Evolutionary conservation across 2,329 filamentous ascomycete species (phyloP), one percentile per base, ranked within the genome.

Genomic region (Fusarium mexicanum): DNA sequence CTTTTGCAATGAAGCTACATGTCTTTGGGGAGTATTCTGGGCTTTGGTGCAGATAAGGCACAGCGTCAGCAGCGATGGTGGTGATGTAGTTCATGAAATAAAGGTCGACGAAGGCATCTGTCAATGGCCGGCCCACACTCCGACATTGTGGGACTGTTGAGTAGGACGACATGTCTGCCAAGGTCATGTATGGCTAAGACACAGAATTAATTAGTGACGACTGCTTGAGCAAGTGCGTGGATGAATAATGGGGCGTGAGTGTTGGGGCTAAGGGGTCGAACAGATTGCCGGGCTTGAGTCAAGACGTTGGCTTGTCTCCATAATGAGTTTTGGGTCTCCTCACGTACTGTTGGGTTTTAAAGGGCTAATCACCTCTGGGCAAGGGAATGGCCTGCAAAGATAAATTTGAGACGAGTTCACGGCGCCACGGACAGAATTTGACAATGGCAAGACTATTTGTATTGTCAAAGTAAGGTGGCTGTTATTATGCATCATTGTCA

Each of bases 11-110:
- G n/a, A 18, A 18, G 5, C 16, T 24, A 33, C 24, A 37, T 38
- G n/a, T 26, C 2, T 43, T n/a, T 31, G 26, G 8, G 9, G 60
- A 13, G 12, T 12, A 37, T 4, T 31, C 5, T 18, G 24, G 24
- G 6, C 10, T 38, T 10, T 17, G 29, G 5, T 59, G 24, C 0
- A 22, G 13, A n/a, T 59, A 31, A 7, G 50, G 60, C 16, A 58
- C 50, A 22, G 31, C 60, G 11, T 18, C 24, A 37, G 50, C 24
- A 17, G 50, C 60, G 5, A 62, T 38, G 17, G 50, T 8, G 24
- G 26, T 26, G n/a, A 58, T 62, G 6, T 62, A 58, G 24, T 62
- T 62, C 50, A 62, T 62, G 50, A 62, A 62, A 16, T 62, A 62
- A 16, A 44, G n/a, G n/a, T 62, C 60, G 31, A 58, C 31, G n/a